Base-by-base conservation (phyloP, 176 grass and related monocot species). In the Cenchrus americanus region DNA sequence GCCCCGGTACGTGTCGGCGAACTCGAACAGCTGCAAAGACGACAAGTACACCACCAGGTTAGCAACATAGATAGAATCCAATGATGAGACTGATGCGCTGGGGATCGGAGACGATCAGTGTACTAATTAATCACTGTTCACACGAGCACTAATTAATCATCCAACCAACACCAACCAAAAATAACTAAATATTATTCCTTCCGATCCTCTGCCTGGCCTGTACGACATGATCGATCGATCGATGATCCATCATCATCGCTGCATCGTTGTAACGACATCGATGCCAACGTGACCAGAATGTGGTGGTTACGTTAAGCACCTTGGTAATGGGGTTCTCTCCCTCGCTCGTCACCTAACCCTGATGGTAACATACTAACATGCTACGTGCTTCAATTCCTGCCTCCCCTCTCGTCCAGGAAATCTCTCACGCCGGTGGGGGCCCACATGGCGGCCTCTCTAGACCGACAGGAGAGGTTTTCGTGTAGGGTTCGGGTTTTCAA, bases 1-100 rank as follows among this genome's bases (percentile, higher is more conserved):
- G 18, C 88, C 94, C 0, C 91, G 81, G 83, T 90, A 92, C 75
- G 78, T 90, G 73, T 95, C 90, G 1, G 89, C 93, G 34, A 95
- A 95, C 79, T 92, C 88, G 70, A 92, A 90, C 43, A 95, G 30
- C 85, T 92, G 73, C 41, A 10, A 12, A 2, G 10, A 4, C 59
- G 10, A 4, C 59, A 34, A 65, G 65, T 0, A 46, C 44, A 41
- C 1, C 8, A 30, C 5, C 8, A 18, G 32, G 23, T 77, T 21
- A 83, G 71, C 21, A 30, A 37, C 34, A 3, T 37, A 34, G 3
- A 34, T 1, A 37, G 4, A 37, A 37, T 21, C 18, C 34, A 4
- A 37, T 41, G 55, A 59, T 59, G 55, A 6, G 55, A 69, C 21
- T 47, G 21, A 21, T 47, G 17, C 46, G 58, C 41, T 18, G 14